Evolutionary conservation across 2,329 filamentous ascomycete species (phyloP).

Genomic region (Colletotrichum sp.): DNA sequence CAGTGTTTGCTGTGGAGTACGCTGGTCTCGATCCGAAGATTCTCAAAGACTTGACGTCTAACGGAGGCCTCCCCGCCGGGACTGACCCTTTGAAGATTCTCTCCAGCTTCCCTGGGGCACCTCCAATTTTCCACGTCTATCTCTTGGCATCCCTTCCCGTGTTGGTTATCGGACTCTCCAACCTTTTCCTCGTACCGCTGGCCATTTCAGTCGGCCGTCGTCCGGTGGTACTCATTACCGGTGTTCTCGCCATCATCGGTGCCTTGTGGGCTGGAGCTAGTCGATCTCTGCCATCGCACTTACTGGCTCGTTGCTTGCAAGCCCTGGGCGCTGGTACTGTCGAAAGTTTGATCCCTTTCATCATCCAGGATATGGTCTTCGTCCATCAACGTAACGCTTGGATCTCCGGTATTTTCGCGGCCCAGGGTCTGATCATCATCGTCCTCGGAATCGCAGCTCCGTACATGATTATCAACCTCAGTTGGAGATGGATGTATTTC

Average conservation of each 20-base stretch:
- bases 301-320: slow-evolving; percentile 35
- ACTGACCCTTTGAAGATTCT: slow-evolving; percentile 22
- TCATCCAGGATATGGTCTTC: slow-evolving; percentile 42
- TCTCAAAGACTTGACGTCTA: slow-evolving; percentile 23
- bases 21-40: slow-evolving; percentile 31
- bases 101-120: slow-evolving; percentile 26
- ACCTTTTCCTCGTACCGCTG: slow-evolving; percentile 37
- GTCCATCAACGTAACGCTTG: slow-evolving; percentile 40
- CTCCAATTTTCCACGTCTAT: slow-evolving; percentile 31
- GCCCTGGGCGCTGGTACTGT: slow-evolving; percentile 38
- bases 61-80: slow-evolving; percentile 24
- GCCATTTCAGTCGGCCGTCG: slow-evolving; percentile 39
- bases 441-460: slow-evolving; percentile 31
- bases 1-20: slow-evolving; percentile 39
- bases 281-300: slow-evolving; percentile 29
- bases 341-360: slow-evolving; percentile 39
- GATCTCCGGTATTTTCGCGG: slow-evolving; percentile 32
- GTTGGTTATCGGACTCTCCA: slow-evolving; percentile 36
- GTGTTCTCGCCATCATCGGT: slow-evolving; percentile 34
- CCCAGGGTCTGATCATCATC: slow-evolving; percentile 33
- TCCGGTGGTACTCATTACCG: slow-evolving; percentile 36
- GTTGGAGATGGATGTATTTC: slow-evolving; percentile 40
- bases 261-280: slow-evolving; percentile 39
- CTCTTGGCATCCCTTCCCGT: slow-evolving; percentile 38
- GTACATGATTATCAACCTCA: slow-evolving; percentile 31